These are phyloP conservation scores for Haplosporangium sp. DNA, from an alignment of 371 early-diverging fungal genomes.

Conservation along the genomic window DNA sequence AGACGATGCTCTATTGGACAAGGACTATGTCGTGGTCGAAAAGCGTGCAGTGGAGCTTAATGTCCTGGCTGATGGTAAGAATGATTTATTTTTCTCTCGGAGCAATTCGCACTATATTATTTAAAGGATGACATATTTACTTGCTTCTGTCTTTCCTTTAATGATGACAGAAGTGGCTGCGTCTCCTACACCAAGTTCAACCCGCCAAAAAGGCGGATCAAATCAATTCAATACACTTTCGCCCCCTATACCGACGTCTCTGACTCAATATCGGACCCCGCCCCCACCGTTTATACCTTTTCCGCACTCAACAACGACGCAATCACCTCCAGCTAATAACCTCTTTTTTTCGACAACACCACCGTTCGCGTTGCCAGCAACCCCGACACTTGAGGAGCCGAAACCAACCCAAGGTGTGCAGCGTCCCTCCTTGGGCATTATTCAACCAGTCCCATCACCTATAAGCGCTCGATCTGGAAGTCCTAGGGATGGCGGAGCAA, in stretches of 20 bases:
- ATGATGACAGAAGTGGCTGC: constrained; percentile 46
- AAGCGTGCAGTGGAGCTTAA: constrained; percentile 87
- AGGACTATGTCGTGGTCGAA: constrained; percentile 91
- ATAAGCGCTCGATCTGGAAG: constrained; percentile 41
- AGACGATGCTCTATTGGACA: constrained; percentile 71
- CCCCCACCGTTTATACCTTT: constrained; percentile 41
- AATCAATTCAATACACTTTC: constrained; percentile 35
- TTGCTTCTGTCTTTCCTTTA: no score
- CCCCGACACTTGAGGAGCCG: constrained; percentile 31
- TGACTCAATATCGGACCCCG: constrained; percentile 37
- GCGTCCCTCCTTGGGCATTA: constrained; percentile 26
- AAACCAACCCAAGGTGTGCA: constrained; percentile 26
- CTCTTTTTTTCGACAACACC: constrained; percentile 53
- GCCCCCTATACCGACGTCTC: constrained; percentile 33
- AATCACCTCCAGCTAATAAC: constrained; percentile 30
- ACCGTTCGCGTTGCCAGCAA: constrained; percentile 54
- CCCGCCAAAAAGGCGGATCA: constrained; percentile 12
- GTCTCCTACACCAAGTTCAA: constrained; percentile 40
- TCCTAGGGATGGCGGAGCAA: constrained; percentile 53
- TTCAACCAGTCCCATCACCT: constrained; percentile 30
- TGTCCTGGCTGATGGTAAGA: constrained; percentile 83
- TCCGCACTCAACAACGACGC: constrained; percentile 23
- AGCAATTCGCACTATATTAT: not conserved
- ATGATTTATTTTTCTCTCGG: constrained; percentile 2
- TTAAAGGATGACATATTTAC: not conserved